Conservation (phyloP, 2,329 filamentous ascomycete genomes). For the Pseudonectria foliicola region DNA sequence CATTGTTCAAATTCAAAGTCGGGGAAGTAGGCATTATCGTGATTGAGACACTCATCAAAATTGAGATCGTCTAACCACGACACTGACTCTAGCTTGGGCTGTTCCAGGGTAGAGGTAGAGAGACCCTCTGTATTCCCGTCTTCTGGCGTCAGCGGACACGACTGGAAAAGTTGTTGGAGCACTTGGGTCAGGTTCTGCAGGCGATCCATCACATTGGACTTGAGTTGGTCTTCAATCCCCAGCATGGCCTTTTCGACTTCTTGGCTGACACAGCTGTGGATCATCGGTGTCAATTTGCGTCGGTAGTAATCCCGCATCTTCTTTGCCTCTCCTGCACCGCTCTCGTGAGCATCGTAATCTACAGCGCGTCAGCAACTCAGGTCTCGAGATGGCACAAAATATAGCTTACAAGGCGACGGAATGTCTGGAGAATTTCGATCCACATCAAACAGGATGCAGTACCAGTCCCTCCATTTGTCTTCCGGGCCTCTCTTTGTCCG, state of each 20-base stretch:
- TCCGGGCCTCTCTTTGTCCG: background rate
- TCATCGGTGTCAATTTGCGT: conserved; percentile 3
- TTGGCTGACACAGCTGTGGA: conserved; percentile 4
- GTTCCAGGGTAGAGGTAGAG: background rate
- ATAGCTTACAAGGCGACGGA: conserved; percentile 17
- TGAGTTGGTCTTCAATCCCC: conserved; percentile 4
- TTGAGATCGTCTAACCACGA: conserved; percentile 1
- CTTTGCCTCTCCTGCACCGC: background rate
- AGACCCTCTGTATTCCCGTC: background rate
- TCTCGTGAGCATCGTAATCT: too few species aligned
- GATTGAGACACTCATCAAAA: background rate
- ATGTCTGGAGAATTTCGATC: conserved; percentile 9
- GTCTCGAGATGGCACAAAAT: background rate
- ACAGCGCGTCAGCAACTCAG: too few species aligned
- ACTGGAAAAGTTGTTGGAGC: conserved; percentile 6
- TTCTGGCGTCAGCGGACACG: conserved; percentile 1
- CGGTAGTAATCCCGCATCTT: conserved; percentile 3
- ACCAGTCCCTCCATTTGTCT: conserved; percentile 16
- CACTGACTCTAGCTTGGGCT: too few species aligned
- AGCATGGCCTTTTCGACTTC: conserved; percentile 6
- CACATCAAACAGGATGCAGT: conserved; percentile 13
- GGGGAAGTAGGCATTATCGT: background rate
- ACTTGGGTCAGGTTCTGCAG: conserved; percentile 2
- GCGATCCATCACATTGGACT: conserved; percentile 3
- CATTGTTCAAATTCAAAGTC: conserved; percentile 1